Percentiles rank a stretch among this genome's conserved stretches.
phyloP scores from a whole-genome alignment of 2,329 filamentous ascomycete species.

The Nigrograna mackinnonii region DNA sequence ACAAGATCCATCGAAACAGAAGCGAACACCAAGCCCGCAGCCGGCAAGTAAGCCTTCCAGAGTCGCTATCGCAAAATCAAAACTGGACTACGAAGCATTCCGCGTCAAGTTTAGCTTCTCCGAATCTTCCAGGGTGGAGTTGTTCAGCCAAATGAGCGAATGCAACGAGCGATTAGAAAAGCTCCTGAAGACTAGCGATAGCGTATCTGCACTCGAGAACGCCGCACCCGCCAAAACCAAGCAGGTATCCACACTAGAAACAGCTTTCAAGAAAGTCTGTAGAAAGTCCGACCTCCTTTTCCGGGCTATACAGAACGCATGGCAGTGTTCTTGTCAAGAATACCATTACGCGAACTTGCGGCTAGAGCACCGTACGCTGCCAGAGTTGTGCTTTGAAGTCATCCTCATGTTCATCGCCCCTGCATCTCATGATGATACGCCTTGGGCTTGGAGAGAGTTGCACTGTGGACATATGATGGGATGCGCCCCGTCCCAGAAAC shows the following conservation, averaged over 20 bases:
- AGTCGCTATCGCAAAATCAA: slow-evolving; percentile 6
- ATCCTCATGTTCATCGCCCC: slow-evolving; percentile 17
- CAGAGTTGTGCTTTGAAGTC: slow-evolving; percentile 20
- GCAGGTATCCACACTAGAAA: slow-evolving; percentile 9
- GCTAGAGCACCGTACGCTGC: slow-evolving; percentile 21
- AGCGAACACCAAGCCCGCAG: slow-evolving; percentile 1
- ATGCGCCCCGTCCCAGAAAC: slow-evolving; percentile 5
- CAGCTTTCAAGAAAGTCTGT: slow-evolving; percentile 11
- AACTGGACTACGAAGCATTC: slow-evolving; percentile 17
- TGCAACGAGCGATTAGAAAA: slow-evolving; percentile 20
- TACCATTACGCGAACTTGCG: slow-evolving; percentile 23
- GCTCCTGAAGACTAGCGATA: slow-evolving; percentile 20
- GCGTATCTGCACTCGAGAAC: slow-evolving; percentile 12
- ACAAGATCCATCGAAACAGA: slow-evolving; percentile 2
- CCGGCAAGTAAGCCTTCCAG: slow-evolving; percentile 5
- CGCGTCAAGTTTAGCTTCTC: slow-evolving; percentile 18
- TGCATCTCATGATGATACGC: slow-evolving; percentile 2
- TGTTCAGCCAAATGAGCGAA: slow-evolving; percentile 18
- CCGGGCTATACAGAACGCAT: slow-evolving; percentile 18
- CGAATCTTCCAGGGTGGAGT: slow-evolving; percentile 12
- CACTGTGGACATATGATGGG: slow-evolving; percentile 14
- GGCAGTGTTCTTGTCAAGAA: slow-evolving; percentile 21
- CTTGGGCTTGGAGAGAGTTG: slow-evolving; percentile 17
- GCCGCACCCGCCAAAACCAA: slow-evolving; percentile 6
- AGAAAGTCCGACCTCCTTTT: slow-evolving; percentile 18